Percentiles rank a stretch among this genome's conserved stretches.
These are phyloP conservation scores for Talaromyces amestolkiae DNA, from an alignment of 2,329 filamentous ascomycete genomes.

Conservation along the genomic window DNA sequence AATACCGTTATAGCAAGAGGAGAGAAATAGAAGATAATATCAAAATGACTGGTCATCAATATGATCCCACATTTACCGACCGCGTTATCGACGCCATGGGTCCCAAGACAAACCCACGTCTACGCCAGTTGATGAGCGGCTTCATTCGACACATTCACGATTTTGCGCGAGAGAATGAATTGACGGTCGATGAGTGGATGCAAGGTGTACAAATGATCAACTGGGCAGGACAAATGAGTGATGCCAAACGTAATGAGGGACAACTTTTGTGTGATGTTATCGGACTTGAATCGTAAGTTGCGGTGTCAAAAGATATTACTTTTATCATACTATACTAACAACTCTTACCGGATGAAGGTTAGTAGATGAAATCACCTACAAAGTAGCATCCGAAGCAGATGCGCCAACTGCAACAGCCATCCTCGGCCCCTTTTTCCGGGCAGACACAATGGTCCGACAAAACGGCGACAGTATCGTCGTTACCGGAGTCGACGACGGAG, in stretches of 20 bases:
- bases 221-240: slow-evolving; percentile 62
- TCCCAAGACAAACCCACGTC: slow-evolving; percentile 65
- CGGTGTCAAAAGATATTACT: too few species aligned
- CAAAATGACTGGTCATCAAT: slow-evolving; percentile 11
- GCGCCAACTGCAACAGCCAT: slow-evolving; percentile 72
- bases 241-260: slow-evolving; percentile 61
- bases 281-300: slow-evolving; percentile 55
- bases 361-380: slow-evolving; percentile 78
- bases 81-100: slow-evolving; percentile 73
- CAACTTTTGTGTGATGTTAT: slow-evolving; percentile 60
- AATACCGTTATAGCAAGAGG: neutral
- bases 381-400: slow-evolving; percentile 53
- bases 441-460: slow-evolving; percentile 66
- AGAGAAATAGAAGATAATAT: neutral
- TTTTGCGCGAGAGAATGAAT: slow-evolving; percentile 57
- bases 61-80: slow-evolving; percentile 57
- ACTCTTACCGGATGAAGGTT: slow-evolving; percentile 50
- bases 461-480: slow-evolving; percentile 65
- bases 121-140: slow-evolving; percentile 59
- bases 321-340: neutral
- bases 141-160: slow-evolving; percentile 59
- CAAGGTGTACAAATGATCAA: slow-evolving; percentile 58
- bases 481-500: slow-evolving; percentile 49
- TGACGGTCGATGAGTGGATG: slow-evolving; percentile 61
- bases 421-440: slow-evolving; percentile 80